These are phyloP conservation scores for Margaritispora aquatica DNA, from an alignment of 495 filamentous ascomycete genomes.

Conservation along the genomic window DNA sequence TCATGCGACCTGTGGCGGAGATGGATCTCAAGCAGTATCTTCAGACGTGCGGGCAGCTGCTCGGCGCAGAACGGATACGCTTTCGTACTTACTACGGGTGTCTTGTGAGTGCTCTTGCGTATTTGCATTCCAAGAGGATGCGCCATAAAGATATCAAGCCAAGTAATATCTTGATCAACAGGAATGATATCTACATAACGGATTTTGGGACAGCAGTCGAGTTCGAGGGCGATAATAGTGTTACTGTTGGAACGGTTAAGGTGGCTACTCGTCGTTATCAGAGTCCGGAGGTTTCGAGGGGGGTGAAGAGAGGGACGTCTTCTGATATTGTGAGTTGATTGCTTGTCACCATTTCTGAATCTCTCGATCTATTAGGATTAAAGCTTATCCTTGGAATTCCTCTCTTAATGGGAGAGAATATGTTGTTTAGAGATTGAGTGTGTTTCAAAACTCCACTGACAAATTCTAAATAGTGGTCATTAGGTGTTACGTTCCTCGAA, in stretches of 20 bases:
- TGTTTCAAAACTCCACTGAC: not conserved
- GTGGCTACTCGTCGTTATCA: conserved; percentile 36
- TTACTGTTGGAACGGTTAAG: conserved; percentile 28
- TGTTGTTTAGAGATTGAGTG: too few species aligned
- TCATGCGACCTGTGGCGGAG: conserved; percentile 15
- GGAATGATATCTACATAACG: conserved; percentile 28
- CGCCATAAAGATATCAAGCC: conserved; percentile 44
- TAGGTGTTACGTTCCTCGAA: not conserved
- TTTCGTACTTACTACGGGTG: conserved; percentile 14
- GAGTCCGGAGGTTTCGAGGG: conserved; percentile 37
- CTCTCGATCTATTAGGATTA: too few species aligned
- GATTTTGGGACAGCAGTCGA: conserved; percentile 39
- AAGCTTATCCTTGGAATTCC: too few species aligned
- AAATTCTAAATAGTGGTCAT: not conserved
- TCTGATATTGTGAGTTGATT: conserved; percentile 52
- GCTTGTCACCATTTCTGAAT: too few species aligned
- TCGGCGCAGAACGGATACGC: not conserved
- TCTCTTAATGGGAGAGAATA: too few species aligned
- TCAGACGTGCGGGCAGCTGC: not conserved
- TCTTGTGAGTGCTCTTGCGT: conserved; percentile 30
- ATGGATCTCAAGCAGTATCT: conserved; percentile 6
- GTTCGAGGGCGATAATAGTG: conserved; percentile 27
- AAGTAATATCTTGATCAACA: conserved; percentile 37
- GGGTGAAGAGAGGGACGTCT: conserved; percentile 31
- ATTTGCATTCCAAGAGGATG: conserved; percentile 32